A percentile compares a stretch with the other conserved stretches of the same genome.
phyloP scores from a whole-genome alignment of 2,329 filamentous ascomycete species.

The Xylariales sp. region DNA sequence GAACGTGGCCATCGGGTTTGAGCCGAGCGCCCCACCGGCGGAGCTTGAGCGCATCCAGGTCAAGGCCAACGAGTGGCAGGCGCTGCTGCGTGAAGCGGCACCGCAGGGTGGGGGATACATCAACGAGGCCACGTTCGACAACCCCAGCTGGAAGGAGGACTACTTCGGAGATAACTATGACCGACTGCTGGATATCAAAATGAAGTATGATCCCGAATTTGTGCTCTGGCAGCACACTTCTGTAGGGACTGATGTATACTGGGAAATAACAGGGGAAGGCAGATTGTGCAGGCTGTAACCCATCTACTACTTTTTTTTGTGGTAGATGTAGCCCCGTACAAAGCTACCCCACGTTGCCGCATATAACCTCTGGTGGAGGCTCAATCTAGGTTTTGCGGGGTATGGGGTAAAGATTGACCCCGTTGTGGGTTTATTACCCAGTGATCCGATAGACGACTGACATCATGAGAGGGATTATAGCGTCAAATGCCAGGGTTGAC shows the following conservation, averaged over 20 bases:
- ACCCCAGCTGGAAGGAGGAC: slow-evolving; percentile 20
- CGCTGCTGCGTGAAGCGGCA: too few species aligned
- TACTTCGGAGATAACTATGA: slow-evolving; percentile 29
- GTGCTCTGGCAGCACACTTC: slow-evolving; percentile 34
- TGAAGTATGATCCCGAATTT: slow-evolving; percentile 30
- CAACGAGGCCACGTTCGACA: slow-evolving; percentile 35
- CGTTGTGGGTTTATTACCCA: too few species aligned
- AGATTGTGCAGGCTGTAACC: background rate
- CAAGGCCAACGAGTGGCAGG: slow-evolving; percentile 6
- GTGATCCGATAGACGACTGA: too few species aligned
- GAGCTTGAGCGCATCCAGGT: background rate
- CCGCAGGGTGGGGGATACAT: slow-evolving; percentile 20
- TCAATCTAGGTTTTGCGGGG: too few species aligned
- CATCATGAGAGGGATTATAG: too few species aligned
- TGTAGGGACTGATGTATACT: slow-evolving; percentile 32
- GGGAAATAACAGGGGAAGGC: background rate
- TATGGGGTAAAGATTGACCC: too few species aligned
- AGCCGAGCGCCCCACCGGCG: background rate
- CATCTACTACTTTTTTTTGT: too few species aligned
- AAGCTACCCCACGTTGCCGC: too few species aligned
- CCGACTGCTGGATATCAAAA: slow-evolving; percentile 28
- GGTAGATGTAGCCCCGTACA: too few species aligned
- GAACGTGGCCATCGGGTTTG: background rate
- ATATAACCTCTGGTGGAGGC: too few species aligned
- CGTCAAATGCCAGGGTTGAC: too few species aligned